A percentile compares a stretch with the other conserved stretches of the same genome.
Evolutionary conservation across 805 yeast genomes (phyloP).

Genomic region (Cyberlindnera mississippiensis): DNA sequence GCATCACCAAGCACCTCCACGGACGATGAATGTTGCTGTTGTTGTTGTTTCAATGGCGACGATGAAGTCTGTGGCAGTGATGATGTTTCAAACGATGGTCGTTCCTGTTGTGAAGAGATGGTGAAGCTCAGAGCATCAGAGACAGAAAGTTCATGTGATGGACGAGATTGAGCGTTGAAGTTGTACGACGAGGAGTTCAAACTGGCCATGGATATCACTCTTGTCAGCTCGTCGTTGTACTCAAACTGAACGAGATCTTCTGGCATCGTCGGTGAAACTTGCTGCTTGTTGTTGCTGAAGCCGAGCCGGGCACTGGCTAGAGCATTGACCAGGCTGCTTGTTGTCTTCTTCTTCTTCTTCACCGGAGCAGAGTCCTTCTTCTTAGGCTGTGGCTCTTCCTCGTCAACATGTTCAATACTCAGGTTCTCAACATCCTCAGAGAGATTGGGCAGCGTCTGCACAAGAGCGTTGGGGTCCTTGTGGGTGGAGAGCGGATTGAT

Average conservation of each 20-base stretch:
- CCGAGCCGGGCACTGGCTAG: slow-evolving; percentile 24
- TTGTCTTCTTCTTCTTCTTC: slow-evolving; percentile 21
- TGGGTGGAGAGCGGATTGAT: slow-evolving; percentile 28
- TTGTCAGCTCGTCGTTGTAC: slow-evolving; percentile 23
- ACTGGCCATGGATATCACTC: slow-evolving; percentile 25
- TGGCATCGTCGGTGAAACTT: neutral
- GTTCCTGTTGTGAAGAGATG: neutral
- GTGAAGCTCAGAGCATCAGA: slow-evolving; percentile 1
- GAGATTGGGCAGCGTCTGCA: slow-evolving; percentile 13
- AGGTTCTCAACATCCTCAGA: slow-evolving; percentile 19
- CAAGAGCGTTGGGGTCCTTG: slow-evolving; percentile 17
- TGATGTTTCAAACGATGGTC: neutral
- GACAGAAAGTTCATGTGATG: neutral
- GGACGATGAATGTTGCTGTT: no score
- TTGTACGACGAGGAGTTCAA: slow-evolving; percentile 23
- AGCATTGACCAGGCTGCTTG: slow-evolving; percentile 20
- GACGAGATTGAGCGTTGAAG: slow-evolving; percentile 12
- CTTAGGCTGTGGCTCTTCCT: slow-evolving; percentile 15
- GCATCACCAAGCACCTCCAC: no score
- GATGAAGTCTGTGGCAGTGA: no score
- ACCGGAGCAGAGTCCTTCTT: slow-evolving; percentile 15
- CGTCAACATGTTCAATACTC: slow-evolving; percentile 9
- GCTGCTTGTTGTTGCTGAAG: slow-evolving; percentile 10
- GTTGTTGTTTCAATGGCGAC: no score
- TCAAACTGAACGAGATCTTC: slow-evolving; percentile 14